Evolutionary conservation across 73 alveolate species (phyloP), one percentile per base, ranked within the genome.

Genomic region (Tetrahymena borealis): DNA sequence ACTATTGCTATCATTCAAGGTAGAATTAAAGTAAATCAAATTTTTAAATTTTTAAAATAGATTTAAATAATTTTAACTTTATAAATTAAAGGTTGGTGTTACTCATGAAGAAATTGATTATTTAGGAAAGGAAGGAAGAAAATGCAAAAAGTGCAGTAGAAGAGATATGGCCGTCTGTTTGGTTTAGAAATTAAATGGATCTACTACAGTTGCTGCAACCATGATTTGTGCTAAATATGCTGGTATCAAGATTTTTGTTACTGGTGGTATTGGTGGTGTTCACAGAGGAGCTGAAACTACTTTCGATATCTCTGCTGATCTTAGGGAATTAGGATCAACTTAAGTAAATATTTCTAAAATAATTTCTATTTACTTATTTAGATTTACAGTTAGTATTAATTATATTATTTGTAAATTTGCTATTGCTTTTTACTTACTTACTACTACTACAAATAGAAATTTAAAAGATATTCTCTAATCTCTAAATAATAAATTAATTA

Each of bases 201-300:
- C 98, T 40, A 98, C 99, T 3, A 98, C 99, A 32, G 99, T 98
- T 4, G 99, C 99, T 35, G 99, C 99, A 0, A 98, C 99, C 0
- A 98, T 98, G 99, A 96, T 91, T 79, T 90, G 96, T 38, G 98
- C 99, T 28, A 90, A 97, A 91, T 39, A 94, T 41, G 99, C 99
- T 24, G 99, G 99, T 78, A 98, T 98, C 10, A 95, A 96, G 85
- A 96, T 98, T 20, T 98, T 98, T 91, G 99, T 98, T 35, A 98
- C 99, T 12, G 99, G 99, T 24, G 99, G 99, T 32, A 98, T 98
- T n/a, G 99, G 99, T 11, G 99, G 99, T 39, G 99, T 98, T 5
- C 99, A 98, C 93, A 93, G 98, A 94, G 99, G 99, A 11, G 98
- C 98, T 36, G 99, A 97, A 90, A 31, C 90, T 15, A 96, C 98